Conservation (phyloP, 768 basidiomycete genomes). For the Boletus reticuloceps region DNA sequence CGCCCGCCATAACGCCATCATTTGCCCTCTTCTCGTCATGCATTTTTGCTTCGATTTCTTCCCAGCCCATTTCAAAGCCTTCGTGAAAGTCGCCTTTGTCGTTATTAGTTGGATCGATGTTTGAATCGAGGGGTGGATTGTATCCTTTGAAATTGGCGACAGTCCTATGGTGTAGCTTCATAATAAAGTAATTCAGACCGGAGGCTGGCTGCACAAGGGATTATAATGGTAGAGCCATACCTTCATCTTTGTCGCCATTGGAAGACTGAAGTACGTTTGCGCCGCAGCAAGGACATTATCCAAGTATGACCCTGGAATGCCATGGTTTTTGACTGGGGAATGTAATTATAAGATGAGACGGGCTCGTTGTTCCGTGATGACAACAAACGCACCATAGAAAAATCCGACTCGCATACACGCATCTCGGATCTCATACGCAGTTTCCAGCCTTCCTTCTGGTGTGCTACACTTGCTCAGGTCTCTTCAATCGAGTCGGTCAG, state of each 20-base stretch:
- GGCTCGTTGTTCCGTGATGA: neutral
- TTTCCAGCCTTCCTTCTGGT: constrained; percentile 33
- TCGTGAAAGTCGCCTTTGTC: constrained; percentile 87
- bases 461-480: constrained; percentile 20
- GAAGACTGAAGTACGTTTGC: constrained; percentile 67
- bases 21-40: constrained; percentile 30
- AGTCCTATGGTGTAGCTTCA: constrained; percentile 65
- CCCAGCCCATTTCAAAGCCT: constrained; percentile 85
- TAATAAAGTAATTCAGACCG: neutral
- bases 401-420: constrained; percentile 85
- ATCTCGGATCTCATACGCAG: constrained; percentile 61
- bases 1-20: constrained; percentile 62
- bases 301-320: constrained; percentile 55
- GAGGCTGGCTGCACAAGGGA: neutral
- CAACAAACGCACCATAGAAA: constrained; percentile 60
- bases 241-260: constrained; percentile 62
- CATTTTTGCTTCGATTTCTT: constrained; percentile 38
- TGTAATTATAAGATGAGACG: neutral
- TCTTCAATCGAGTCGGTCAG: constrained; percentile 5
- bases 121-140: constrained; percentile 64
- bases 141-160: constrained; percentile 77
- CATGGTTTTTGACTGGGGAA: constrained; percentile 70
- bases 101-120: constrained; percentile 63
- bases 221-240: constrained; percentile 30
- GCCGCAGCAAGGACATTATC: constrained; percentile 43